A percentile compares a stretch with the other conserved stretches of the same genome.
Conservation (phyloP, 257 asterid species). For the Scutellaria galericulata region DNA sequence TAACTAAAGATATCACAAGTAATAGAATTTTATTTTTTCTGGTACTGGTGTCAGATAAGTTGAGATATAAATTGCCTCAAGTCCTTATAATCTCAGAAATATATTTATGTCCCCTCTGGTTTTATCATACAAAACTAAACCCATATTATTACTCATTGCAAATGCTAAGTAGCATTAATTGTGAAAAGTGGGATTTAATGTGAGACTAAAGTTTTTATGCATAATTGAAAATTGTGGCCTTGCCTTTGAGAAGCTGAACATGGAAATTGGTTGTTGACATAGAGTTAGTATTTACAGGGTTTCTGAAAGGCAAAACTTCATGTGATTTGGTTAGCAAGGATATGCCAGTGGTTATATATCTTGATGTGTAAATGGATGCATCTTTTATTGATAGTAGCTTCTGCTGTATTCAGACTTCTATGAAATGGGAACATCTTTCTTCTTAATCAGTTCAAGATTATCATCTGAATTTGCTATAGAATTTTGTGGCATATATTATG, state of each 20-base stretch:
- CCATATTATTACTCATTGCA: neutral
- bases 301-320: conserved; percentile 5
- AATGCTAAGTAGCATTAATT: conserved; percentile 11
- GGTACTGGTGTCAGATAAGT: conserved; percentile 2
- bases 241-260: neutral
- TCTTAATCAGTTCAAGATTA: conserved; percentile 21
- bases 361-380: conserved; percentile 1
- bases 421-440: conserved; percentile 5
- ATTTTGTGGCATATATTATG: conserved; percentile 19
- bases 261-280: neutral
- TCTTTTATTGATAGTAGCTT: neutral
- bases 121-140: neutral
- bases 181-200: neutral
- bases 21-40: neutral
- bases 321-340: conserved; percentile 16
- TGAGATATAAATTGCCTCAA: neutral
- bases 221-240: conserved; percentile 3
- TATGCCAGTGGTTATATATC: conserved; percentile 6
- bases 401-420: conserved; percentile 9
- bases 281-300: conserved; percentile 10
- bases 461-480: conserved; percentile 19
- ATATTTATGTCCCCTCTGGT: conserved; percentile 21
- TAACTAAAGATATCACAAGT: neutral
- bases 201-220: neutral
- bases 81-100: conserved; percentile 2